Evolutionary conservation across 192 early-diverging fungal species (phyloP), one percentile per base, ranked within the genome.

Genomic region (Thoreauomyces humboldtii): DNA sequence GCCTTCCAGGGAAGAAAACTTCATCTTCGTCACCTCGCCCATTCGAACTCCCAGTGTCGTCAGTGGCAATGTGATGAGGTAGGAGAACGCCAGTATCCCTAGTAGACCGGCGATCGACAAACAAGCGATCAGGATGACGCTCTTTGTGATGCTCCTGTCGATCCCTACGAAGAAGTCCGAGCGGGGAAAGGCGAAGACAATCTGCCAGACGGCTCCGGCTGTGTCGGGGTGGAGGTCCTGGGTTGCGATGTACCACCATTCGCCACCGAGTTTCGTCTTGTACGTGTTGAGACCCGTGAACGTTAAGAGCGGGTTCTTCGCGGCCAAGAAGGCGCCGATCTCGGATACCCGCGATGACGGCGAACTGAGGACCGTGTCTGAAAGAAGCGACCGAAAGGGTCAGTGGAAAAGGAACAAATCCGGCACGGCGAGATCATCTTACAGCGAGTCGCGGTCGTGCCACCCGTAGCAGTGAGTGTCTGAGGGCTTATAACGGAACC

Each of bases 1-100:
- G 14, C 46, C 19, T 5, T 44, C 21, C 4, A 61, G 59, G 22
- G 41, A 2, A 43, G 42, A 45, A 29, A 61, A 61, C 5, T 28
- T 43, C 59, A 61, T 61, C 44, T 61, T 38, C 3, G 59, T 61
- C 9, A 61, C 59, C 59, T 61, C 59, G 12, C 19, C 38, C 59
- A 61, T 61, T 11, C 59, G 59, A 2, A 24, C n/a, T 5, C 21
- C 43, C 11, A 61, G 44, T 29, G 4, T 61, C 25, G 29, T n/a
- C 2, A 61, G 28, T 15, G 59, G 59, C 4, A 61, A 12, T 2
- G 59, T 61, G 21, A 61, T 45, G 9, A 28, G 42, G 19, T 45
- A 61, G 14, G 59, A 61, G 42, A 61, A 14, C 4, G 25, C 2
- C 15, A 43, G 12, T n/a, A 61, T 29, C 2, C 42, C 2, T 15